These are phyloP conservation scores for Ophiostoma sp. DNA, from an alignment of 2,329 filamentous ascomycete species.

Conservation along the genomic window DNA sequence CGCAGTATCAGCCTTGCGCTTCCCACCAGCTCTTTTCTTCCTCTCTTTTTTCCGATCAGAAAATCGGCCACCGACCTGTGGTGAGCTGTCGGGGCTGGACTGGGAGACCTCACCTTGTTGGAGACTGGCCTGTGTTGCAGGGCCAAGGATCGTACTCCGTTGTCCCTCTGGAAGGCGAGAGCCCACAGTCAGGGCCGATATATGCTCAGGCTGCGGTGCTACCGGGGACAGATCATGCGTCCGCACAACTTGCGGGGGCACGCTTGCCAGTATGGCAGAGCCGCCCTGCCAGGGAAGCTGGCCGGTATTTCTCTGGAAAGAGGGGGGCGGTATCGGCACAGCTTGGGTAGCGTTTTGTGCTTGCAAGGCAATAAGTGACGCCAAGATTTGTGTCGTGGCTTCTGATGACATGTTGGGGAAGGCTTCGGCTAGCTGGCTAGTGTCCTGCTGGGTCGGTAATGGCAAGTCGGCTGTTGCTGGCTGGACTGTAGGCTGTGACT, in stretches of 20 bases:
- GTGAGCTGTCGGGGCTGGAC: conserved; percentile 58
- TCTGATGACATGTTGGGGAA: conserved; percentile 4
- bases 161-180: background rate
- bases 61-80: conserved; percentile 38
- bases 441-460: background rate
- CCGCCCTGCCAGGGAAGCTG: background rate
- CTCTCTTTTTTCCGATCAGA: conserved; percentile 37
- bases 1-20: conserved; percentile 48
- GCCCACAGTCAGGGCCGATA: conserved; percentile 49
- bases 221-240: conserved; percentile 68
- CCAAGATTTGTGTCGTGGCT: background rate
- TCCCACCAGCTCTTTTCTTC: conserved; percentile 52
- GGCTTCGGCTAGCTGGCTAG: conserved; percentile 8
- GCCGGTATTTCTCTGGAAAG: background rate
- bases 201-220: conserved; percentile 70
- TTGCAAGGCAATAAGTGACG: background rate
- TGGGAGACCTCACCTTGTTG: conserved; percentile 48
- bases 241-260: conserved; percentile 48
- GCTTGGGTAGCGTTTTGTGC: conserved; percentile 5
- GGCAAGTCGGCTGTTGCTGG: background rate
- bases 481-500: background rate
- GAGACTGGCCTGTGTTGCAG: conserved; percentile 52
- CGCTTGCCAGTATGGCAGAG: background rate
- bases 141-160: conserved; percentile 34
- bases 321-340: conserved; percentile 4